Conservation (phyloP, 2,329 filamentous ascomycete species). For the Eurotiales sp. region DNA sequence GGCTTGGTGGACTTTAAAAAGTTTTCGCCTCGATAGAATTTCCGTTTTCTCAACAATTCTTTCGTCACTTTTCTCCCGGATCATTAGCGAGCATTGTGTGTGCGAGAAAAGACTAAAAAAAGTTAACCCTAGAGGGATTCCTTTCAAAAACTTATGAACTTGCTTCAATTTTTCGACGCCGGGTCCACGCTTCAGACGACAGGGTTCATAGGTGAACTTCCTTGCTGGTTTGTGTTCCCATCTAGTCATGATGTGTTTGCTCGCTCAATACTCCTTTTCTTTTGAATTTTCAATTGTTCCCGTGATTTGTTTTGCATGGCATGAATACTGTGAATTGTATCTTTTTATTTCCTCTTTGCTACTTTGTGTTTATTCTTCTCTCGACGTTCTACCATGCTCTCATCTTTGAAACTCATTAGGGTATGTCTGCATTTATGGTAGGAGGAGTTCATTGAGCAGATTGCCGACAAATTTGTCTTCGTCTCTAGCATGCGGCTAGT, state of each 20-base stretch:
- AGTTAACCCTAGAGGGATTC: conserved; percentile 17
- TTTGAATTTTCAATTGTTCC: background rate
- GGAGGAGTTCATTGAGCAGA: conserved; percentile 10
- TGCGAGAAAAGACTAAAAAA: conserved; percentile 23
- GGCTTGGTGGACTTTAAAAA: conserved; percentile 28
- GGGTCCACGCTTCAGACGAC: background rate
- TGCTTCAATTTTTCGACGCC: background rate
- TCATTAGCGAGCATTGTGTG: conserved; percentile 29
- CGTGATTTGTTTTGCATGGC: conserved; percentile 15
- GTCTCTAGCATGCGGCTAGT: too few species aligned
- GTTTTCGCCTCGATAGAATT: conserved; percentile 33
- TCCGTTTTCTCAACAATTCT: conserved; percentile 22
- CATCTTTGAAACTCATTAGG: conserved; percentile 3
- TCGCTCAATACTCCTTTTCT: background rate
- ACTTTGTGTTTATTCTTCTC: conserved; percentile 4
- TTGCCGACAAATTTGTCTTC: background rate
- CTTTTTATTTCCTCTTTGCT: conserved; percentile 3
- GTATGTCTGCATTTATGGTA: conserved; percentile 12
- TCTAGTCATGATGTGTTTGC: conserved; percentile 4
- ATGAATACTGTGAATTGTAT: conserved; percentile 11
- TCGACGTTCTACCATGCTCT: conserved; percentile 7
- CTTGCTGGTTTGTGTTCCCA: conserved; percentile 1
- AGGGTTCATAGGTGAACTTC: too few species aligned
- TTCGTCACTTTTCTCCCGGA: conserved; percentile 3
- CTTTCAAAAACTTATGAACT: background rate